A percentile compares a stretch with the other conserved stretches of the same genome.
These are phyloP conservation scores for Gigaspora rosea DNA, from an alignment of 192 early-diverging fungal genomes.

Conservation along the genomic window DNA sequence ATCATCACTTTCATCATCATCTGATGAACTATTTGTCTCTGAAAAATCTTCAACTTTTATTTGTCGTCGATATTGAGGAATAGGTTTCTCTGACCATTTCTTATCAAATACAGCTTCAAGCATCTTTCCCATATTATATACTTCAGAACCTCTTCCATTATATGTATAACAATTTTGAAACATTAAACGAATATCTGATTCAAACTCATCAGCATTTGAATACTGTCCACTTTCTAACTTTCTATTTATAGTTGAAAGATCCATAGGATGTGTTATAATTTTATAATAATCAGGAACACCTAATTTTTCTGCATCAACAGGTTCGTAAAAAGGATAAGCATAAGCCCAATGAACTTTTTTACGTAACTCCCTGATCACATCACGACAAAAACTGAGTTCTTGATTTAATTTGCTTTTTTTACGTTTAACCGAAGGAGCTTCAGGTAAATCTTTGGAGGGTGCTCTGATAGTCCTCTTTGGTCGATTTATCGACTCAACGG, in stretches of 20 bases:
- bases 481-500: not conserved
- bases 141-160: constrained; percentile 58
- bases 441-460: constrained; percentile 48
- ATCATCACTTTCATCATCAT: constrained; percentile 8
- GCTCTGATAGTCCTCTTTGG: constrained; percentile 16
- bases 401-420: constrained; percentile 47
- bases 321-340: constrained; percentile 73
- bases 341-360: constrained; percentile 70
- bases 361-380: constrained; percentile 64
- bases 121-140: constrained; percentile 67
- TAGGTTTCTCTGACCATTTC: constrained; percentile 61
- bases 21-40: constrained; percentile 36
- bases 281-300: constrained; percentile 85
- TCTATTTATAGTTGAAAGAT: constrained; percentile 65
- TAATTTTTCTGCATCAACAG: constrained; percentile 84
- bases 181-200: constrained; percentile 68
- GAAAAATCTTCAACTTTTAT: constrained; percentile 22
- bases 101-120: constrained; percentile 68
- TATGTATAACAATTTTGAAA: constrained; percentile 78
- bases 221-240: constrained; percentile 69
- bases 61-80: constrained; percentile 34
- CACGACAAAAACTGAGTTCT: constrained; percentile 66
- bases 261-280: constrained; percentile 82
- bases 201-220: constrained; percentile 57
- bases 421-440: constrained; percentile 34